A percentile compares a stretch with the other conserved stretches of the same genome.
Conservation (phyloP, 352 stramenopile genomes). For the Pythium apleroticum region DNA sequence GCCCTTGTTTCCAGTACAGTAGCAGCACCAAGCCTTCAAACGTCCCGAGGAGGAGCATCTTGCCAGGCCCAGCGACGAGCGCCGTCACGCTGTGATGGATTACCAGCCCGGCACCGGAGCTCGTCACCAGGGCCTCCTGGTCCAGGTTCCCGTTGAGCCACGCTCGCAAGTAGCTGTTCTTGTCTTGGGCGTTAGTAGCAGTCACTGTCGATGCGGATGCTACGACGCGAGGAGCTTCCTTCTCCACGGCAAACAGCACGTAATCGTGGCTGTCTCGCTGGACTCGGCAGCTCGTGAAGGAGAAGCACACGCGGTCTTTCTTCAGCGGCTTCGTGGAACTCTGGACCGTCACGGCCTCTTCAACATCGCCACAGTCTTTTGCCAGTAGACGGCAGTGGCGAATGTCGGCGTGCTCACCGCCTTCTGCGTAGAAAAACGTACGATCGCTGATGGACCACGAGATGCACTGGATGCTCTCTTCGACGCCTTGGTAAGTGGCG, state of each 20-base stretch:
- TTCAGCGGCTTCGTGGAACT: constrained; percentile 13
- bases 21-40: constrained; percentile 40
- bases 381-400: constrained; percentile 41
- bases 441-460: constrained; percentile 49
- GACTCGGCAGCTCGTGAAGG: constrained; percentile 5
- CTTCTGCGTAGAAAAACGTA: constrained; percentile 48
- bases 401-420: constrained; percentile 24
- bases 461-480: constrained; percentile 37
- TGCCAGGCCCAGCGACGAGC: constrained; percentile 35
- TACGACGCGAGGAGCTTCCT: constrained; percentile 5
- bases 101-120: constrained; percentile 2
- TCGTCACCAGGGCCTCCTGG: constrained; percentile 35
- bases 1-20: constrained; percentile 43
- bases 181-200: not conserved
- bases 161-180: constrained; percentile 31
- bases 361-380: constrained; percentile 38
- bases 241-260: constrained; percentile 53
- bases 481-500: constrained; percentile 44
- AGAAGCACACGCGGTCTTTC: not conserved
- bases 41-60: constrained; percentile 48
- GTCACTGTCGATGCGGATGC: not conserved
- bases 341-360: constrained; percentile 25
- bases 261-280: constrained; percentile 50
- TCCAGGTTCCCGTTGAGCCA: constrained; percentile 58
- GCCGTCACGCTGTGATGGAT: constrained; percentile 42